phyloP scores from a whole-genome alignment of 2,329 filamentous ascomycete genomes.

The Cytospora paraplurivora region DNA sequence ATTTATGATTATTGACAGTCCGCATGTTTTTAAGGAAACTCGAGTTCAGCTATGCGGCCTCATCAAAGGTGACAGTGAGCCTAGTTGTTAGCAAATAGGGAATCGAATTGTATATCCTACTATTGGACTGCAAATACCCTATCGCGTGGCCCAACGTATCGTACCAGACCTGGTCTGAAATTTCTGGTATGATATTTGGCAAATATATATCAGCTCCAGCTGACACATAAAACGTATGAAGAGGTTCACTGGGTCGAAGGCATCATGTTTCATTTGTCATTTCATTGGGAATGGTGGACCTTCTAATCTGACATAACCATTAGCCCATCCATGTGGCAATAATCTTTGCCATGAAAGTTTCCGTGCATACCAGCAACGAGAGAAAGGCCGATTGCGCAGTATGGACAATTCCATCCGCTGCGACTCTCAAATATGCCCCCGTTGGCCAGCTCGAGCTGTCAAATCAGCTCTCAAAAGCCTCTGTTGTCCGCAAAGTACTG shows the following conservation, averaged over 20 bases:
- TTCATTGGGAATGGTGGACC: constrained; percentile 2
- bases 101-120: too few relatives aligned
- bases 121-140: not conserved
- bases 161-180: too few relatives aligned
- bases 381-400: not conserved
- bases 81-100: too few relatives aligned
- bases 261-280: not conserved
- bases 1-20: constrained; percentile 4
- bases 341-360: not conserved
- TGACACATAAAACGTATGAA: not conserved
- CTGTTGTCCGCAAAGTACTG: constrained; percentile 8
- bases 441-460: not conserved
- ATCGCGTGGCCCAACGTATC: not conserved
- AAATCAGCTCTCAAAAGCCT: not conserved
- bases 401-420: not conserved
- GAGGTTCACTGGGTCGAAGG: not conserved
- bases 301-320: constrained; percentile 5
- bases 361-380: not conserved
- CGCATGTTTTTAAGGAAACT: not conserved
- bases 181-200: too few relatives aligned
- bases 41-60: not conserved
- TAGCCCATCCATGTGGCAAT: constrained; percentile 7
- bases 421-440: not conserved
- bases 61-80: too few relatives aligned
- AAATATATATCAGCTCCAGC: not conserved